These are phyloP conservation scores for Theobroma cacao DNA, from an alignment of 345 rosid species.

Conservation along the genomic window DNA sequence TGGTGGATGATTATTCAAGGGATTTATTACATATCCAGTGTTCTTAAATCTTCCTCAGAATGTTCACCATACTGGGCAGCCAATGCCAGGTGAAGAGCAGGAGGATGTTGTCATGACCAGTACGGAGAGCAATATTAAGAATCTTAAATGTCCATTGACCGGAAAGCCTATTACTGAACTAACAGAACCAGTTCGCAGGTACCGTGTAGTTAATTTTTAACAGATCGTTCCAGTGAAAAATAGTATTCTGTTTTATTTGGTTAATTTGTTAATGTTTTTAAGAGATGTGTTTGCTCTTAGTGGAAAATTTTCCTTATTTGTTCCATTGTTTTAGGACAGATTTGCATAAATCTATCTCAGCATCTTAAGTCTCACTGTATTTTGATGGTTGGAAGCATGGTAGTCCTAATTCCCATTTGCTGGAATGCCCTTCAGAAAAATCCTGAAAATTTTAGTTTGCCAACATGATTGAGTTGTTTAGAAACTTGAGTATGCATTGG, in stretches of 20 bases:
- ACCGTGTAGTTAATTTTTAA: slow-evolving; percentile 9
- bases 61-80: slow-evolving; percentile 83
- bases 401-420: not conserved
- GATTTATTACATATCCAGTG: not conserved
- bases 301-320: not conserved
- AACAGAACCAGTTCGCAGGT: slow-evolving; percentile 90
- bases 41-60: slow-evolving; percentile 43
- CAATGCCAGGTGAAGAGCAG: slow-evolving; percentile 93
- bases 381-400: not conserved
- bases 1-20: not conserved
- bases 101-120: slow-evolving; percentile 86
- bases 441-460: not conserved
- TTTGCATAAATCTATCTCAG: not conserved
- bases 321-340: not conserved
- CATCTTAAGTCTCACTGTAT: not conserved
- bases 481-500: slow-evolving; percentile 5
- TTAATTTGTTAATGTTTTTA: not conserved
- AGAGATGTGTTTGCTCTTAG: not conserved
- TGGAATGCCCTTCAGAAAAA: not conserved
- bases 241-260: not conserved
- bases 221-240: not conserved
- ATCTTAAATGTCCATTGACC: slow-evolving; percentile 70
- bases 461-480: not conserved
- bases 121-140: slow-evolving; percentile 73
- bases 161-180: slow-evolving; percentile 76